Percentiles rank a stretch among this genome's conserved stretches.
Conservation (phyloP, 2,329 filamentous ascomycete genomes). For the Colletotrichum lini region DNA sequence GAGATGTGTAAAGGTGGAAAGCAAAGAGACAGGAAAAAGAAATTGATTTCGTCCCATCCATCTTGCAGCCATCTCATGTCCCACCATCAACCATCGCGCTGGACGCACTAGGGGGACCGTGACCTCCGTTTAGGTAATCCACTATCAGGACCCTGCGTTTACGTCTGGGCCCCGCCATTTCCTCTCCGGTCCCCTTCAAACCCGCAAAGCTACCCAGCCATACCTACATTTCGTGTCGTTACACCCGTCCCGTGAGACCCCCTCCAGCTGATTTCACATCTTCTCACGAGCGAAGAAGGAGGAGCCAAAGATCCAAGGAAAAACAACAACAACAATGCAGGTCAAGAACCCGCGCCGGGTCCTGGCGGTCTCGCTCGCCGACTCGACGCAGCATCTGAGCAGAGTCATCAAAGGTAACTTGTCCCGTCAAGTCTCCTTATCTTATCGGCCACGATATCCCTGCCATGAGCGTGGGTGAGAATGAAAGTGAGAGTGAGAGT, state of each 20-base stretch:
- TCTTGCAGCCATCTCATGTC: constrained; percentile 8
- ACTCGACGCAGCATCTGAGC: constrained; percentile 61
- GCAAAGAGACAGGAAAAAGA: neutral
- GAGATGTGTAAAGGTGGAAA: neutral
- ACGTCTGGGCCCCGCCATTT: constrained; percentile 23
- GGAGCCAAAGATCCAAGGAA: neutral
- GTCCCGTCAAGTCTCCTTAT: constrained; percentile 8
- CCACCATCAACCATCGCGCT: neutral
- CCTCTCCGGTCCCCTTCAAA: constrained; percentile 5
- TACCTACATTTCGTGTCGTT: neutral
- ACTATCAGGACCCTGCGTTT: constrained; percentile 5
- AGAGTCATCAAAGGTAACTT: constrained; percentile 67
- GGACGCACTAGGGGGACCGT: neutral
- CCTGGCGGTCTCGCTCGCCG: constrained; percentile 68
- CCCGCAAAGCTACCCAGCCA: neutral
- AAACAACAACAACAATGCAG: constrained; percentile 49
- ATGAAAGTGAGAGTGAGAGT: neutral
- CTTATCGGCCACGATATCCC: constrained; percentile 14
- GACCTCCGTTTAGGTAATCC: constrained; percentile 32
- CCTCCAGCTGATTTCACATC: neutral
- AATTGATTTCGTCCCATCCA: neutral
- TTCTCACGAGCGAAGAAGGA: too few species aligned
- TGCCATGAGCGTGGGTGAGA: constrained; percentile 10
- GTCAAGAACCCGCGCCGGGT: constrained; percentile 69
- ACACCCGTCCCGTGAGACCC: neutral